phyloP scores from a whole-genome alignment of 768 basidiomycete species.

The Clavulina sp. region DNA sequence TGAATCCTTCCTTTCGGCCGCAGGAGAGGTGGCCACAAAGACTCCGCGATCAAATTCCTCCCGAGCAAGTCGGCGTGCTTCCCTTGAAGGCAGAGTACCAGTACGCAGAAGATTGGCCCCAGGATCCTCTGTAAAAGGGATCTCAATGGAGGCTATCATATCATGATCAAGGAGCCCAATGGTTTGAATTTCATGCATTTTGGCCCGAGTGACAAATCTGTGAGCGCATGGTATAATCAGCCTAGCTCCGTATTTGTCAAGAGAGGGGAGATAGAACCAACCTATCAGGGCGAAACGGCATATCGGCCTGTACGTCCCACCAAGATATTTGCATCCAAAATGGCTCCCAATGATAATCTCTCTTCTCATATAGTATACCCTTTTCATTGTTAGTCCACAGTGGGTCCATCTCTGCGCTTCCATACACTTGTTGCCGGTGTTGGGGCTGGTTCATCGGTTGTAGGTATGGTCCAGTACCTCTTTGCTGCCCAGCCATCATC shows the following conservation, averaged over 20 bases:
- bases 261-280: slow-evolving; percentile 15
- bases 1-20: too few species aligned
- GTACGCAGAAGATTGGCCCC: slow-evolving; percentile 9
- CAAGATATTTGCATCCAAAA: slow-evolving; percentile 71
- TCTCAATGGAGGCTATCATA: slow-evolving; percentile 72
- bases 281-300: slow-evolving; percentile 68
- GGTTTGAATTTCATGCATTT: slow-evolving; percentile 96
- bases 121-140: slow-evolving; percentile 52
- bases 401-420: slow-evolving; percentile 39
- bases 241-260: not conserved
- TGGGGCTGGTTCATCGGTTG: too few species aligned
- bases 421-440: slow-evolving; percentile 13
- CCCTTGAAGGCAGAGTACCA: not conserved
- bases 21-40: slow-evolving; percentile 25
- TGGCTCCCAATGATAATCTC: slow-evolving; percentile 77
- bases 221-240: slow-evolving; percentile 2
- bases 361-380: slow-evolving; percentile 22
- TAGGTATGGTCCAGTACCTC: too few species aligned
- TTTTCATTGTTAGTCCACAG: slow-evolving; percentile 58
- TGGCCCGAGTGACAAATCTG: slow-evolving; percentile 86
- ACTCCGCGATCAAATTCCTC: slow-evolving; percentile 59
- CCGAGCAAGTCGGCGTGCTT: not conserved
- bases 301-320: slow-evolving; percentile 77
- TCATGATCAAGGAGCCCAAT: slow-evolving; percentile 83
- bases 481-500: not conserved